These are phyloP conservation scores for Akanthomyces muscarius DNA, from an alignment of 2,329 filamentous ascomycete genomes.

Conservation along the genomic window DNA sequence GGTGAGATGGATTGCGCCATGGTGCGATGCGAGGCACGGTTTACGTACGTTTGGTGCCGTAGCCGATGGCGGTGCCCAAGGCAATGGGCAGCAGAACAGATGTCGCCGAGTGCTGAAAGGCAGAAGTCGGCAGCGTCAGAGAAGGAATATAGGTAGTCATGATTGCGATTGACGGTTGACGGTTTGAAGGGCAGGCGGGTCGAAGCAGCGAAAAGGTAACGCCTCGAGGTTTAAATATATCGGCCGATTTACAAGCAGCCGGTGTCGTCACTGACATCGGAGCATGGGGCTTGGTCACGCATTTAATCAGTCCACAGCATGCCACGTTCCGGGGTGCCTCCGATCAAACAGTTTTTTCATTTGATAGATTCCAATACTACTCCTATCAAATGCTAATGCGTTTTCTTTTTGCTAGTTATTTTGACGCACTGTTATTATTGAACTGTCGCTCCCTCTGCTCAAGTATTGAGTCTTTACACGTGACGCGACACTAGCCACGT, in stretches of 20 bases:
- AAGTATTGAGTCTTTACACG: not conserved
- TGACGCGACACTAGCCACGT: constrained; percentile 5
- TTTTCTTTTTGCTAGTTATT: not conserved
- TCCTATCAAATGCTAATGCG: not conserved
- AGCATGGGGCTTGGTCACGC: not conserved
- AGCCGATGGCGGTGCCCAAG: constrained; percentile 70
- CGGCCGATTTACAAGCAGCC: not conserved
- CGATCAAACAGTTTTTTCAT: too few species aligned
- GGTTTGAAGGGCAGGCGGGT: not conserved
- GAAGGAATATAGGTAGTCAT: constrained; percentile 82
- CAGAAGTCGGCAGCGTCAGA: constrained; percentile 65
- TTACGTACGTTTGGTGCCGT: constrained; percentile 58
- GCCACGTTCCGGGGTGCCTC: not conserved
- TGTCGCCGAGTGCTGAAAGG: constrained; percentile 68
- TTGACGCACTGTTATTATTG: not conserved
- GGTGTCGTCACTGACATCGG: constrained; percentile 8
- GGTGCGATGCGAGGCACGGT: not conserved
- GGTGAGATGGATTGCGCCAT: constrained; percentile 6
- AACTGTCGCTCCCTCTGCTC: not conserved
- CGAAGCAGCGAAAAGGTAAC: not conserved
- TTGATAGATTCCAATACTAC: not conserved
- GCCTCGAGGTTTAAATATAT: not conserved
- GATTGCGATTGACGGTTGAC: not conserved
- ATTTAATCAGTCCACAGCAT: not conserved
- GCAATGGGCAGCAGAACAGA: constrained; percentile 73